Evolutionary conservation across 352 stramenopile genomes (phyloP).

Genomic region (Globisporangium viniferum): DNA sequence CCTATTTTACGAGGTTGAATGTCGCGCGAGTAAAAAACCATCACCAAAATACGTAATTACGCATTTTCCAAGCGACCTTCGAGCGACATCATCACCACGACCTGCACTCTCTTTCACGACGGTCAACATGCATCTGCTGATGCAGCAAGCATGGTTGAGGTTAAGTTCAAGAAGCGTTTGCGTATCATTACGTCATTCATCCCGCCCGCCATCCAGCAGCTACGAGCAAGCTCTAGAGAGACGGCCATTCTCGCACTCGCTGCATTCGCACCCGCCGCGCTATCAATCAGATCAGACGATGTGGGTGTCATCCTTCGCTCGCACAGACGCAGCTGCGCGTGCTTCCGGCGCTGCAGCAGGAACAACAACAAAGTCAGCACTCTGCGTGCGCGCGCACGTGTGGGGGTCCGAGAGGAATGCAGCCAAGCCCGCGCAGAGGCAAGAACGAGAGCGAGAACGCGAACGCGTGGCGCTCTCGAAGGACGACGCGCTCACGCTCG

Average conservation of each 20-base stretch:
- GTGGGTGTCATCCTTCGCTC: constrained; percentile 61
- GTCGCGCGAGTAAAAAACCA: constrained; percentile 15
- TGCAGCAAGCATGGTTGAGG: constrained; percentile 3
- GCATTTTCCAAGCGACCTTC: constrained; percentile 11
- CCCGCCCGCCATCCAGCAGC: not conserved
- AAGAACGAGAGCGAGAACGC: not conserved
- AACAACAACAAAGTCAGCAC: not conserved
- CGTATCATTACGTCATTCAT: constrained; percentile 24
- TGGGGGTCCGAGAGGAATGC: constrained; percentile 23
- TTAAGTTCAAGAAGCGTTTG: constrained; percentile 24
- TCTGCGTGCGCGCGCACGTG: constrained; percentile 28
- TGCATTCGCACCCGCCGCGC: constrained; percentile 1
- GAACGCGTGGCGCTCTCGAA: constrained; percentile 4
- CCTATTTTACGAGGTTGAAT: constrained; percentile 14
- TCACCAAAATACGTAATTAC: constrained; percentile 12
- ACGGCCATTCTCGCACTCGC: not conserved
- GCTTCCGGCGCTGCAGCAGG: not conserved
- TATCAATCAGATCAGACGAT: constrained; percentile 15
- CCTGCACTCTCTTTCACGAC: not conserved
- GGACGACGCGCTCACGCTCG: constrained; percentile 32
- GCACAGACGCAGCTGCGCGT: not conserved
- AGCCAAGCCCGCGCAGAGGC: not conserved
- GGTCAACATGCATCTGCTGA: not conserved
- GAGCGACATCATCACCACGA: not conserved
- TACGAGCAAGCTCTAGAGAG: not conserved